Evolutionary conservation across 371 early-diverging fungal genomes (phyloP), one percentile per base, ranked within the genome.

Genomic region (Mortierella sp.): DNA sequence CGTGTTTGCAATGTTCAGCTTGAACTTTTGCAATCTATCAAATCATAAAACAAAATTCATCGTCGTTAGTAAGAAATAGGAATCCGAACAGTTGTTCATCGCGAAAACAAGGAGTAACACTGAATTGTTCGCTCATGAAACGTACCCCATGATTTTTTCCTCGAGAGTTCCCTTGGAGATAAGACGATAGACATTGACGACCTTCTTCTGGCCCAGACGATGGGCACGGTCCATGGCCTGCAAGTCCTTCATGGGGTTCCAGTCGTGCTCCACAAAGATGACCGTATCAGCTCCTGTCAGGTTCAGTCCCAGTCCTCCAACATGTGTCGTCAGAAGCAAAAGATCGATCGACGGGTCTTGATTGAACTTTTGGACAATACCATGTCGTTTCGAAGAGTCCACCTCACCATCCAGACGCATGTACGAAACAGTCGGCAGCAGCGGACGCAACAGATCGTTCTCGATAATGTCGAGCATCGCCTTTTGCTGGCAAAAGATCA

Each of bases 191-290:
- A 97, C 98, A 86, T 97, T 99, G 68, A 99, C 99, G 39, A 97
- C 96, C 80, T 96, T 96, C 85, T 98, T 99, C 85, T 99, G 99
- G 10, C 99, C 99, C 66, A 99, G 89, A 66, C 99, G 92, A 86
- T 99, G 99, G 0, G 97, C 98, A 69, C 99, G 94, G 80, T 98
- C 99, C 99, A 98, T 99, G 6, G 99, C 99, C 85, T 99, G 99
- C 47, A 96, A 76, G 85, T 96, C 96, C 80, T 94, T 97, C 94
- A 98, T 97, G 2, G 99, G 99, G 86, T 99, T 99, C 97, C 99
- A 99, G 82, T 99, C 99, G 87, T 99, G 99, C 86, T 99, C 99
- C 19, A 99, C 98, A 91, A 99, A 99, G 41, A 99, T 98, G 9
- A 99, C 99, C 2, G 98, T 99, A 81, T 99, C 99, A 7, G 99